A percentile compares a stretch with the other conserved stretches of the same genome.
Evolutionary conservation across 306 rosid species (phyloP).

Genomic region (Amphicarpaea edgeworthii): DNA sequence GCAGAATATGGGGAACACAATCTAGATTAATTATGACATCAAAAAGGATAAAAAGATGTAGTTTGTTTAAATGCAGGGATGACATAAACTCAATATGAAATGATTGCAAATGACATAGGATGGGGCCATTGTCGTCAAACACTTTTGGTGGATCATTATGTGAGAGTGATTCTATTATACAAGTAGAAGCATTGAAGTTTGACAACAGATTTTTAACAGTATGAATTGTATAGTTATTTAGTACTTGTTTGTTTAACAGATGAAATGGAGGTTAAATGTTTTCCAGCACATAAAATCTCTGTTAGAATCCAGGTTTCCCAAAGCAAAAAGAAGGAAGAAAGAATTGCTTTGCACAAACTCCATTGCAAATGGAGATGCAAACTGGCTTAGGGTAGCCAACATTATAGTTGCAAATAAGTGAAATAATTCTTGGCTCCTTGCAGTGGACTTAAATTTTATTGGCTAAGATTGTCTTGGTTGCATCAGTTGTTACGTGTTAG

Average conservation of each 20-base stretch:
- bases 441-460: not conserved
- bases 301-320: not conserved
- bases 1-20: constrained; percentile 22
- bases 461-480: constrained; percentile 9
- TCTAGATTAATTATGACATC: not conserved
- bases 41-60: constrained; percentile 1
- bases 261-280: not conserved
- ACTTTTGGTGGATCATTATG: constrained; percentile 4
- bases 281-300: not conserved
- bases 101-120: constrained; percentile 5
- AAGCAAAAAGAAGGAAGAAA: not conserved
- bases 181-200: constrained; percentile 18
- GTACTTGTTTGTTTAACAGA: not conserved
- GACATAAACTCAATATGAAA: constrained; percentile 9
- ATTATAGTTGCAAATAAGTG: not conserved
- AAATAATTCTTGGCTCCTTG: not conserved
- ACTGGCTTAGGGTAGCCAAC: not conserved
- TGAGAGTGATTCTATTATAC: constrained; percentile 12
- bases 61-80: not conserved
- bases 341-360: not conserved
- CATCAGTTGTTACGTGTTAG: not conserved
- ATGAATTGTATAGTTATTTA: not conserved
- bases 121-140: not conserved
- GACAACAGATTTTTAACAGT: constrained; percentile 8
- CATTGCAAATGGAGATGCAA: not conserved